A percentile compares a stretch with the other conserved stretches of the same genome.
phyloP scores from a whole-genome alignment of 495 filamentous ascomycete species.

The Cercophora sp. region DNA sequence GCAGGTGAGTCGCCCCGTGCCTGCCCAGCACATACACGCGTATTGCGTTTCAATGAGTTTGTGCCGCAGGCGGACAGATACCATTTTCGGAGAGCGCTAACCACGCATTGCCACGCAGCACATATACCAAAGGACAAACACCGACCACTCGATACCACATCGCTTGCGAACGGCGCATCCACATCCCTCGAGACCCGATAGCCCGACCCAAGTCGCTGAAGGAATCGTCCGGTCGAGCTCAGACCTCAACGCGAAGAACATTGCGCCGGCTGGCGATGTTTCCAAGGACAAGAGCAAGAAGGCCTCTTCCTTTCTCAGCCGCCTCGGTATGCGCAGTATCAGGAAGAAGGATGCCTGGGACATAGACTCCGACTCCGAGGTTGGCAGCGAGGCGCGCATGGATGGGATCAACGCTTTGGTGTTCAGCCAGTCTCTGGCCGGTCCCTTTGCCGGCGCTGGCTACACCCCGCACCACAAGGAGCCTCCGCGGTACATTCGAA shows the following conservation, averaged over 20 bases:
- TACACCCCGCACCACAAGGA: conserved; percentile 86
- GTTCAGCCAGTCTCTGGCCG: conserved; percentile 52
- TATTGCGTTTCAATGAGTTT: too few species aligned
- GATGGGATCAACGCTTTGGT: conserved; percentile 79
- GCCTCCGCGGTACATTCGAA: conserved; percentile 86
- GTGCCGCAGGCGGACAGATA: too few species aligned
- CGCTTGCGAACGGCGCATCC: conserved; percentile 60
- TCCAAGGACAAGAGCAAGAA: conserved; percentile 64
- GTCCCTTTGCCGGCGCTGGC: conserved; percentile 67
- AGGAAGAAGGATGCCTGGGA: conserved; percentile 60
- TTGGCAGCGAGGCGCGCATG: conserved; percentile 60
- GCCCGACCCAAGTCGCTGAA: conserved; percentile 43
- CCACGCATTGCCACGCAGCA: conserved; percentile 36
- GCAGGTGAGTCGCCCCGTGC: conserved; percentile 31
- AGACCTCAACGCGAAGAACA: conserved; percentile 30
- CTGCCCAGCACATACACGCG: too few species aligned
- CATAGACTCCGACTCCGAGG: conserved; percentile 68
- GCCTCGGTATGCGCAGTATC: conserved; percentile 68
- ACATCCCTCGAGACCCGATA: conserved; percentile 48
- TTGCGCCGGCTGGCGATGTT: conserved; percentile 30
- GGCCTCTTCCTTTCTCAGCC: conserved; percentile 85
- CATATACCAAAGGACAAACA: conserved; percentile 80
- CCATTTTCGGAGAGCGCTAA: too few species aligned
- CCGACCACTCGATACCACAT: conserved; percentile 62
- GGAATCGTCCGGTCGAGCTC: conserved; percentile 36